Evolutionary conservation across 805 yeast species (phyloP), one percentile per base, ranked within the genome.

Genomic region (Ogataea ramenticola): DNA sequence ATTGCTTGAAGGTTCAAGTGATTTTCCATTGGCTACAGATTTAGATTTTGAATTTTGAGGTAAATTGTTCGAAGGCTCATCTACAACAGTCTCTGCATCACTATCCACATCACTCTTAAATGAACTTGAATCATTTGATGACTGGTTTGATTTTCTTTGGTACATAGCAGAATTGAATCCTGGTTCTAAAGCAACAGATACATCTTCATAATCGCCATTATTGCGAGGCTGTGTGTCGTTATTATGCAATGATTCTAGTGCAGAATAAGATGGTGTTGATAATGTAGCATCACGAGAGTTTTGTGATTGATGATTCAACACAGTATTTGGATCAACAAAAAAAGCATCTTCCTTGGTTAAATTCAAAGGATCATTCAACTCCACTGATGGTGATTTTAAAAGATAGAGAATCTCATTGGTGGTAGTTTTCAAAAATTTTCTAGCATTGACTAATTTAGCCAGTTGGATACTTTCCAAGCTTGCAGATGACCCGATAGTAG

Each of bases 321-420:
- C 27, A 24, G 10, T 24, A 10, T 10, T 24, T 24, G 27, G 27
- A 34, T 44, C 40, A 20, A 45, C 41, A 40, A 47, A 51, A 30
- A 47, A 43, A 15, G 53, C 27, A 14, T 49, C 55, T 6, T 50
- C 55, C 33, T 47, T 50, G 4, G 54, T 36, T 17, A 60, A 40
- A 14, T 50, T 43, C 32, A 58, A 42, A 5, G 62, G 60, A 40
- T 62, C 62, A 2, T 56, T 45, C n/a, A 57, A 36, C 33, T 64
- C 68, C 8, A 62, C 35, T 11, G 57, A 52, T 3, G 68, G 68
- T 2, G 68, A 54, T 42, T 64, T 64, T 30, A 65, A 44, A 36
- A 65, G 48, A 43, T 56, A 60, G 21, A 65, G 49, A n/a, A 65
- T 62, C 46, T 65, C 70, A 47, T 56, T 59, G 1, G 70, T 64